Base-by-base conservation (phyloP, 139 green algal species). In the Gonium pectorale region DNA sequence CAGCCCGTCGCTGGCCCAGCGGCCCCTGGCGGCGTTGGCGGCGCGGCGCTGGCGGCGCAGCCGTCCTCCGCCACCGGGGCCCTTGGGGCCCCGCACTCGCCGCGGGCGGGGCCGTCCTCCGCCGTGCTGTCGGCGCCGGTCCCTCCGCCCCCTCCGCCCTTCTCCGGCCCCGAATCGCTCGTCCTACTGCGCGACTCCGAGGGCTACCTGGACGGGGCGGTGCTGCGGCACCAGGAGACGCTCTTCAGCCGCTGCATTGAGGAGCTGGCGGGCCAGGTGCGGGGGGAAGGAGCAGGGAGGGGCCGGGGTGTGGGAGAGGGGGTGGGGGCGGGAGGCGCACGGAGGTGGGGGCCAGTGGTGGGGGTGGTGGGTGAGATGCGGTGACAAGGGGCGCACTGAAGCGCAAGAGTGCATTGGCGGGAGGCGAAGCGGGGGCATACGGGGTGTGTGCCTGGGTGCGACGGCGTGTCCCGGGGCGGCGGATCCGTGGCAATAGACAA, bases 211-310 rank as follows among this genome's bases (percentile, higher is more conserved):
- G 59, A 68, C 35, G 62, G 75, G 13, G 66, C 78, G 33, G 85
- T 89, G 52, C 54, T 89, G 44, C 77, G 56, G 29, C 86, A 89
- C 68, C 86, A 89, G 70, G 86, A 89, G 79, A 69, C 78, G 62
- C 44, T 89, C 62, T 46, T 86, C 52, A 86, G 77, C 35, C 59
- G 63, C 33, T 71, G 78, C 69, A 86, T 89, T 79, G n/a, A 33
- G 38, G 86, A 89, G 79, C 70, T 82, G 41, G 75, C 60, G 59
- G 75, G 75, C n/a, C 75, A 82, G 75, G 59, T 82, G 60, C 17
- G 75, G 24, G 41, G 11, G 67, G 35, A n/a, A n/a, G n/a, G n/a
- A n/a, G n/a, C n/a, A n/a, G 26, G 41, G 67, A 46, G 41, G 40
- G 67, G n/a, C n/a, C n/a, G n/a, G 4, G 38, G 38, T 4, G 37